phyloP scores from a whole-genome alignment of 2,329 filamentous ascomycete genomes.

The Aspergillus aculeatinus region DNA sequence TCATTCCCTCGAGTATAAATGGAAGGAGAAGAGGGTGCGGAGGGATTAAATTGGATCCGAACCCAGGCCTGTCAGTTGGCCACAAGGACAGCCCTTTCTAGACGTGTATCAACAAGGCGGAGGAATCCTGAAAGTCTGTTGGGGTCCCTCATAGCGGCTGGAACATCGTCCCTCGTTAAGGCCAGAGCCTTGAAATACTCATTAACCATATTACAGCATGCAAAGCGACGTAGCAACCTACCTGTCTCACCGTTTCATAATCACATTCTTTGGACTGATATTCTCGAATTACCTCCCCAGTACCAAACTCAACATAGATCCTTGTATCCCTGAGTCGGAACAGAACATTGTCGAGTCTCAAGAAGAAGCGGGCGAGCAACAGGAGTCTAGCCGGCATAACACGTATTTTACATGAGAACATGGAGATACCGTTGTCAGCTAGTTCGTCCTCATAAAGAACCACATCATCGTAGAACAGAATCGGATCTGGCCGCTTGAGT shows the following conservation, averaged over 20 bases:
- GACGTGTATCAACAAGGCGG: conserved; percentile 65
- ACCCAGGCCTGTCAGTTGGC: conserved; percentile 1
- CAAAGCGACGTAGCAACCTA: conserved; percentile 45
- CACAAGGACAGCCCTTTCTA: conserved; percentile 55
- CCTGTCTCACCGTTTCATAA: conserved; percentile 73
- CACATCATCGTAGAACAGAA: conserved; percentile 94
- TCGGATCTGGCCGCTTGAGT: conserved; percentile 84
- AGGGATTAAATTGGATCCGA: background rate
- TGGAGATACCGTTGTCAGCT: conserved; percentile 92
- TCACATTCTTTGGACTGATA: conserved; percentile 83
- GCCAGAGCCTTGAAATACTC: conserved; percentile 46
- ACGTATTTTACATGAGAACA: conserved; percentile 85
- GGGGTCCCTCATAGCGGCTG: conserved; percentile 74
- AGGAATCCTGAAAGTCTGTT: conserved; percentile 71
- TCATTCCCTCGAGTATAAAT: too few relatives aligned
- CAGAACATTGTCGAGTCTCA: conserved; percentile 88
- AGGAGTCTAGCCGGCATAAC: conserved; percentile 90
- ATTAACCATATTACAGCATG: background rate
- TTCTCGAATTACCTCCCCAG: conserved; percentile 77
- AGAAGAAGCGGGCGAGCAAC: conserved; percentile 81
- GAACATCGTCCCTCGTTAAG: conserved; percentile 68
- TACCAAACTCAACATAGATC: conserved; percentile 85
- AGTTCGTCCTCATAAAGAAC: conserved; percentile 96
- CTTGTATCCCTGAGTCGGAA: conserved; percentile 85
- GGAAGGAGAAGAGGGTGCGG: background rate